Evolutionary conservation across 768 basidiomycete genomes (phyloP).

Genomic region (Boletales sp.): DNA sequence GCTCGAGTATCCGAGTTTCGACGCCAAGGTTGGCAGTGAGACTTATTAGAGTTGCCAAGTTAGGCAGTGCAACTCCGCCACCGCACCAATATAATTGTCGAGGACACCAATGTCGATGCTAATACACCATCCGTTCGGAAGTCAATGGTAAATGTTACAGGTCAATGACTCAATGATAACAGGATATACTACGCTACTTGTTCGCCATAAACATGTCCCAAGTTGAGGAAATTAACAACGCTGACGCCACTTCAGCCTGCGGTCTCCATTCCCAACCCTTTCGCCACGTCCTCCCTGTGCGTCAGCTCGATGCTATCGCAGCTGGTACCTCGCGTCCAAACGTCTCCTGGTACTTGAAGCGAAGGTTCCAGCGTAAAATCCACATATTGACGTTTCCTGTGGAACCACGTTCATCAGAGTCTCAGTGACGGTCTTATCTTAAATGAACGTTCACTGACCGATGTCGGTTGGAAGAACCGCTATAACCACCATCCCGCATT

Average conservation of each 20-base stretch:
- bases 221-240: constrained; percentile 6
- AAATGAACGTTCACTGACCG: too few relatives aligned
- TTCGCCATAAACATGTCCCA: constrained; percentile 1
- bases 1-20: too few relatives aligned
- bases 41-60: too few relatives aligned
- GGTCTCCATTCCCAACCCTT: constrained; percentile 32
- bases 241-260: background rate
- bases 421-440: too few relatives aligned
- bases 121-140: too few relatives aligned
- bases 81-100: too few relatives aligned
- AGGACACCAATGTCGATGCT: too few relatives aligned
- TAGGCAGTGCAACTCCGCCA: too few relatives aligned
- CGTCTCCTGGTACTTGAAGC: constrained; percentile 30
- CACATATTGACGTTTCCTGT: constrained; percentile 36
- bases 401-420: constrained; percentile 28
- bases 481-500: constrained; percentile 24
- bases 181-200: background rate
- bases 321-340: constrained; percentile 40
- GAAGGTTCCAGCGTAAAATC: constrained; percentile 13
- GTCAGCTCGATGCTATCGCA: constrained; percentile 39
- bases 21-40: too few relatives aligned
- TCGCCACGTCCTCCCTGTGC: constrained; percentile 40
- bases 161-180: too few relatives aligned
- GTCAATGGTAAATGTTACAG: too few relatives aligned
- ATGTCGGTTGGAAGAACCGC: too few relatives aligned